A percentile compares a stretch with the other conserved stretches of the same genome.
Evolutionary conservation across 768 basidiomycete genomes (phyloP).

Genomic region (Mycena alexandri): DNA sequence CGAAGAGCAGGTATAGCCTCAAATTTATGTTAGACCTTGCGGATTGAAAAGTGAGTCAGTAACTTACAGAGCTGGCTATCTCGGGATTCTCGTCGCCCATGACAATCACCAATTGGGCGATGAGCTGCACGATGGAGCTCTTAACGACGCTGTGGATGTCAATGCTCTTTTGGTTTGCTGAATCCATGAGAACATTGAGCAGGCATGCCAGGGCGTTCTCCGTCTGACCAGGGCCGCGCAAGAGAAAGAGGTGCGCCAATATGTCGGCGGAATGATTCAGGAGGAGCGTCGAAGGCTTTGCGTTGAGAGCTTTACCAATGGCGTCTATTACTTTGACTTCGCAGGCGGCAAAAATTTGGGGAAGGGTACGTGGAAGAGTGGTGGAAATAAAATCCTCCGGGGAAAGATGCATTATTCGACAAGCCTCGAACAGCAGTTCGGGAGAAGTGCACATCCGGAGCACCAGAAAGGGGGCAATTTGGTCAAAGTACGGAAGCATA

Average conservation of each 20-base stretch:
- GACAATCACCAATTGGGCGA: constrained; percentile 81
- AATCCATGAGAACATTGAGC: constrained; percentile 65
- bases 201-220: constrained; percentile 74
- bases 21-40: neutral
- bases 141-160: constrained; percentile 68
- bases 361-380: constrained; percentile 75
- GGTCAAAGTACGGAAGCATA: constrained; percentile 75
- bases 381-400: constrained; percentile 72
- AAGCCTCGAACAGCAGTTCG: constrained; percentile 69
- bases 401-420: constrained; percentile 73
- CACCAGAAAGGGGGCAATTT: constrained; percentile 76
- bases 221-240: constrained; percentile 66
- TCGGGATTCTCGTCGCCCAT: constrained; percentile 77
- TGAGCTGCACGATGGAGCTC: constrained; percentile 74
- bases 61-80: constrained; percentile 59
- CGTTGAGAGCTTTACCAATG: constrained; percentile 67
- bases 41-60: constrained; percentile 9
- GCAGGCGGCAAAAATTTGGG: constrained; percentile 73
- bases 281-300: constrained; percentile 62
- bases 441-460: constrained; percentile 70
- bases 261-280: constrained; percentile 70
- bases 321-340: constrained; percentile 70
- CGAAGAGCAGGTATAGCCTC: constrained; percentile 54
- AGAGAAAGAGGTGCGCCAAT: constrained; percentile 75
- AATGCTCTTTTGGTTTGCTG: constrained; percentile 53